Evolutionary conservation across 257 asterid species (phyloP).

Genomic region (Capsicum baccatum): DNA sequence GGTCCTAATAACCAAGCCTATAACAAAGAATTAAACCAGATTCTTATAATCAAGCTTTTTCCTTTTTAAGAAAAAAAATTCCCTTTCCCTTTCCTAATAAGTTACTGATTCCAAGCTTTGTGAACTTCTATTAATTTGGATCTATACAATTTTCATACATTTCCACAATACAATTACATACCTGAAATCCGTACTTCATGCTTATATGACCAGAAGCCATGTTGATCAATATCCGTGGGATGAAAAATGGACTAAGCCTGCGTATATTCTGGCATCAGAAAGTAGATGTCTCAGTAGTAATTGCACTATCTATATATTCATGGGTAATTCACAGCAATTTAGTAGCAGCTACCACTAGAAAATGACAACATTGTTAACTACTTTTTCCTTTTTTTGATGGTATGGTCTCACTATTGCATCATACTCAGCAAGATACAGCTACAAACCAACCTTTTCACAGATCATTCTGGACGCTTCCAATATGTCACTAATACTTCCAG

Average conservation of each 20-base stretch:
- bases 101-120: background rate
- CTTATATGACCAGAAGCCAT: conserved; percentile 99
- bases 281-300: conserved; percentile 23
- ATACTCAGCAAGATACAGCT: background rate
- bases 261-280: conserved; percentile 69
- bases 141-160: conserved; percentile 16
- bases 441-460: conserved; percentile 72
- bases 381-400: background rate
- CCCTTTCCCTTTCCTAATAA: background rate
- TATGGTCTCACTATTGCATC: background rate
- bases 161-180: conserved; percentile 34
- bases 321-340: background rate
- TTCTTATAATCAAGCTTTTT: conserved; percentile 9
- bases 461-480: conserved; percentile 88
- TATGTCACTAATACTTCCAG: conserved; percentile 87
- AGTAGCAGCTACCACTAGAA: background rate
- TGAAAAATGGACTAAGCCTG: conserved; percentile 92
- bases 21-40: background rate
- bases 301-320: background rate
- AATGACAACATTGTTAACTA: background rate
- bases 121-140: conserved; percentile 12
- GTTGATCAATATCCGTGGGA: conserved; percentile 93
- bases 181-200: conserved; percentile 97
- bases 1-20: too few relatives aligned
- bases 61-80: background rate